Percentiles rank a stretch among this genome's conserved stretches.
Conservation (phyloP, 306 rosid species). For the Oemleria cerasiformis region DNA sequence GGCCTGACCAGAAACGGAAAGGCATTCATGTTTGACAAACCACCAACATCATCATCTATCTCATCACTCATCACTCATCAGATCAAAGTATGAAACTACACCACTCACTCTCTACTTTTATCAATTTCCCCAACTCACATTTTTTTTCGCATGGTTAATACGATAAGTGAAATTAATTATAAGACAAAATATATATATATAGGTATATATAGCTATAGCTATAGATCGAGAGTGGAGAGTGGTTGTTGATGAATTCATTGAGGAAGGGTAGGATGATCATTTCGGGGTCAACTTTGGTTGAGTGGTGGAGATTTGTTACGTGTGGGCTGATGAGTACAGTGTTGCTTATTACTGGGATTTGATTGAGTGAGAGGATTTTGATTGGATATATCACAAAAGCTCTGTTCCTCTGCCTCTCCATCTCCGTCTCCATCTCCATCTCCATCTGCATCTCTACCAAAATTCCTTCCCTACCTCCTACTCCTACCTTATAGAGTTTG, state of each 20-base stretch:
- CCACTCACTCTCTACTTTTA: no score
- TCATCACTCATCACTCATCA: not conserved
- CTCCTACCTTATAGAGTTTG: not conserved
- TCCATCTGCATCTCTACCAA: slow-evolving; percentile 17
- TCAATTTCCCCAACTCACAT: no score
- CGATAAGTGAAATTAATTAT: no score
- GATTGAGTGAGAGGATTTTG: slow-evolving; percentile 42
- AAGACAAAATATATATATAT: no score
- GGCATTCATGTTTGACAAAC: slow-evolving; percentile 45
- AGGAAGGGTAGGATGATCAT: not conserved
- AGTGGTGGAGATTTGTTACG: slow-evolving; percentile 49
- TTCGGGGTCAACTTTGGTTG: slow-evolving; percentile 8
- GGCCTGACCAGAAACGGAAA: slow-evolving; percentile 54
- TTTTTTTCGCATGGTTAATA: no score
- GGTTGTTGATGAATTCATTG: no score
- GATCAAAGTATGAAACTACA: no score
- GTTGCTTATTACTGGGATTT: slow-evolving; percentile 35
- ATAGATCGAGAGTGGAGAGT: no score
- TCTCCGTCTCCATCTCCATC: no score
- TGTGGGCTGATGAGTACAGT: slow-evolving; percentile 9
- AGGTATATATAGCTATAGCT: no score
- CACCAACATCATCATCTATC: not conserved
- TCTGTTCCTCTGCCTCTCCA: slow-evolving; percentile 28
- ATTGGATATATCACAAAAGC: slow-evolving; percentile 47
- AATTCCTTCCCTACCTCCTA: slow-evolving; percentile 26